phyloP scores from a whole-genome alignment of 352 stramenopile species.

The Globisporangium middletonii region DNA sequence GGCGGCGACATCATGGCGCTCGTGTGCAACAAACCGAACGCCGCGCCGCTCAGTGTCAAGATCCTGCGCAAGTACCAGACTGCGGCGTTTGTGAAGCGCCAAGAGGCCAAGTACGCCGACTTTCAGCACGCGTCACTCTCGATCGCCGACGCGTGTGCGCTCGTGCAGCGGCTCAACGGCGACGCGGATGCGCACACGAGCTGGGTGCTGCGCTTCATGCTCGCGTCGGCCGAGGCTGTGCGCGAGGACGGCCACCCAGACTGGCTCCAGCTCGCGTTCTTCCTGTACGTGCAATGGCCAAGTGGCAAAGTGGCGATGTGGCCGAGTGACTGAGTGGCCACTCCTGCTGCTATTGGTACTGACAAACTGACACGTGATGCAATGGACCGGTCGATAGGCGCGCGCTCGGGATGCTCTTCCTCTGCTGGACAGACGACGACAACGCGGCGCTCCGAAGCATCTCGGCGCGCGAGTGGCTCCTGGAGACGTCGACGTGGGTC shows the following conservation, averaged over 20 bases:
- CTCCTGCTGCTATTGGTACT: not conserved
- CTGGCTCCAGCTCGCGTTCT: conserved; percentile 73
- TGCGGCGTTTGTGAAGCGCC: conserved; percentile 33
- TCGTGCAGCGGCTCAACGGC: conserved; percentile 55
- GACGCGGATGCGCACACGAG: conserved; percentile 35
- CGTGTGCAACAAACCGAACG: conserved; percentile 60
- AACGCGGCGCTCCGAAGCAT: conserved; percentile 59
- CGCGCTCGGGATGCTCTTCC: conserved; percentile 65
- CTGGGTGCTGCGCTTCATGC: conserved; percentile 70
- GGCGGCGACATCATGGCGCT: conserved; percentile 64
- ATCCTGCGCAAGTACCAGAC: conserved; percentile 80
- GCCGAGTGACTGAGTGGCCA: no score
- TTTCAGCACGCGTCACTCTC: conserved; percentile 55
- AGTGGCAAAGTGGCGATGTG: not conserved
- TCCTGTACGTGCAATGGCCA: conserved; percentile 32
- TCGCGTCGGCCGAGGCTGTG: conserved; percentile 49
- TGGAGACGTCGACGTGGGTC: conserved; percentile 57
- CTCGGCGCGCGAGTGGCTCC: conserved; percentile 68
- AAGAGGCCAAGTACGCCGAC: conserved; percentile 35
- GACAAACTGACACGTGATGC: not conserved
- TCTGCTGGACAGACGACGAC: conserved; percentile 71
- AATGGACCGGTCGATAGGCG: conserved; percentile 18
- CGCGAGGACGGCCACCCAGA: conserved; percentile 69
- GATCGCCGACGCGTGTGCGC: conserved; percentile 50
- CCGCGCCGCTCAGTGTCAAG: conserved; percentile 47